Evolutionary conservation across 164 flowering plant genomes (phyloP).

Genomic region (Litsea cubeba): DNA sequence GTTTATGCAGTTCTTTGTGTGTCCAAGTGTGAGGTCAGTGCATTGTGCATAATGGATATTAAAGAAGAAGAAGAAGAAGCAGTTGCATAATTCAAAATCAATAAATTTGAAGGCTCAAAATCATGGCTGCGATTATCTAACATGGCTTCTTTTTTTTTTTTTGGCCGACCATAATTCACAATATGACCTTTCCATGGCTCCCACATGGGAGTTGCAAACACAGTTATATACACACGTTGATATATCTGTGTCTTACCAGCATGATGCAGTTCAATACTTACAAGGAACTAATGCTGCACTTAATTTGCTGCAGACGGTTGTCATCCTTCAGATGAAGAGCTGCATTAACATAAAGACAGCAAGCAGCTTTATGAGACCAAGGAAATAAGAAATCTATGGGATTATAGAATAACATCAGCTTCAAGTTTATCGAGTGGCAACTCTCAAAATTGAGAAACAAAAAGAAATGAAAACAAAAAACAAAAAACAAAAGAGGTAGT

Average conservation of each 20-base stretch:
- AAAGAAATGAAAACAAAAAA: not conserved
- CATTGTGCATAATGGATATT: no score
- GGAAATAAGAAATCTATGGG: not conserved
- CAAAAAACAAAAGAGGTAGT: not conserved
- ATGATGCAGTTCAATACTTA: slow-evolving; percentile 27
- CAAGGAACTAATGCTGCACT: slow-evolving; percentile 62
- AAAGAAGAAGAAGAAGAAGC: no score
- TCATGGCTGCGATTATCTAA: no score
- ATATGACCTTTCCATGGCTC: not conserved
- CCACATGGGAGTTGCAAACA: no score
- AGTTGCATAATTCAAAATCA: no score
- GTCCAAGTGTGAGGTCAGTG: no score
- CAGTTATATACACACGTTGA: no score
- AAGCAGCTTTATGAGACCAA: slow-evolving; percentile 1
- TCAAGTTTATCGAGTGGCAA: not conserved
- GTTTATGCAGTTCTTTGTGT: no score
- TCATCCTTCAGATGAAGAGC: slow-evolving; percentile 41
- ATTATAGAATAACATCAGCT: not conserved
- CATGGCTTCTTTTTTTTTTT: no score
- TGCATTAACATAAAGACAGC: slow-evolving; percentile 2
- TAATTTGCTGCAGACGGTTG: slow-evolving; percentile 68
- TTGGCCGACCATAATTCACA: not conserved
- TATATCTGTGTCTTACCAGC: no score
- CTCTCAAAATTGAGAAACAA: not conserved
- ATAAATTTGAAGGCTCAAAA: no score